Evolutionary conservation across 345 rosid species (phyloP).

Genomic region (Euphorbia tirucalli): DNA sequence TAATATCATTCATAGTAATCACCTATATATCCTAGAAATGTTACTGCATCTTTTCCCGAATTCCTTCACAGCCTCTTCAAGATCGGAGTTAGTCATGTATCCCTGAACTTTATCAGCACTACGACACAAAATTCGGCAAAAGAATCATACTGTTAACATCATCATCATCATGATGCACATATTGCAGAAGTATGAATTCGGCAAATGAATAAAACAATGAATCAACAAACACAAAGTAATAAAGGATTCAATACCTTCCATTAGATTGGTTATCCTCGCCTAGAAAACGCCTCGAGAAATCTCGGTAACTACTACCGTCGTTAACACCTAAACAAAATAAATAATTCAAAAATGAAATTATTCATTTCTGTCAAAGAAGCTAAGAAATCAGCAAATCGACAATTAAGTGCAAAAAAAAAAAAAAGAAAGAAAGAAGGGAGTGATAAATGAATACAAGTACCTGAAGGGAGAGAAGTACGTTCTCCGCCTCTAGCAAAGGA

Average conservation of each 20-base stretch:
- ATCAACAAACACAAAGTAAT: neutral
- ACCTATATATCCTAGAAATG: slow-evolving; percentile 90
- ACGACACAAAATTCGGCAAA: slow-evolving; percentile 5
- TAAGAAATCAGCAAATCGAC: neutral
- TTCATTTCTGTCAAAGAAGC: too few species aligned
- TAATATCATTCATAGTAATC: slow-evolving; percentile 17
- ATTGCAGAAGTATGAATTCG: neutral
- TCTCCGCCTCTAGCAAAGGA: slow-evolving; percentile 45
- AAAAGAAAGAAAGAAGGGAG: neutral
- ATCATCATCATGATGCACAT: neutral
- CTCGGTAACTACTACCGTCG: slow-evolving; percentile 24
- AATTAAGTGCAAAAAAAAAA: neutral
- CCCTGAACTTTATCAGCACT: slow-evolving; percentile 61
- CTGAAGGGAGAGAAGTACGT: slow-evolving; percentile 33
- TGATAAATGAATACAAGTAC: slow-evolving; percentile 20
- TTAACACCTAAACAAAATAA: slow-evolving; percentile 28
- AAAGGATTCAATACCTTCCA: slow-evolving; percentile 38
- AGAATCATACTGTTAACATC: neutral
- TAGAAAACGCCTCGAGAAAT: slow-evolving; percentile 39
- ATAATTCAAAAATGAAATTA: neutral
- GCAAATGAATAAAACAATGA: neutral
- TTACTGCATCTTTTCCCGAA: slow-evolving; percentile 65
- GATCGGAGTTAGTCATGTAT: slow-evolving; percentile 70
- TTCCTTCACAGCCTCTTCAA: slow-evolving; percentile 73
- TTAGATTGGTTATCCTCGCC: slow-evolving; percentile 31